A percentile compares a stretch with the other conserved stretches of the same genome.
Conservation (phyloP, 768 basidiomycete genomes). For the Tulasnella calospora region DNA sequence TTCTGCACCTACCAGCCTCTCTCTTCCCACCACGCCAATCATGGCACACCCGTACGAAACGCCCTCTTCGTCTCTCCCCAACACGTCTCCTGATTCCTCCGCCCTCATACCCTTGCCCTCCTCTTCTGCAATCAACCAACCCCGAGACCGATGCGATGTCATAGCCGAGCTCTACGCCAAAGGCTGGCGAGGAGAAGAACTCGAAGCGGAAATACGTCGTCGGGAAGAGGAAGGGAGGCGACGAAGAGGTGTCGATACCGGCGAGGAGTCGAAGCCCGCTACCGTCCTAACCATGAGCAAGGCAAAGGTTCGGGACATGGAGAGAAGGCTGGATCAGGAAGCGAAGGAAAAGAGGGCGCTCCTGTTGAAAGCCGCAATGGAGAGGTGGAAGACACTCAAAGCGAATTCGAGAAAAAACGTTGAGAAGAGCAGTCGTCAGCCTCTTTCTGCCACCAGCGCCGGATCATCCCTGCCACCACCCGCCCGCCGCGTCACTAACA, state of each 20-base stretch:
- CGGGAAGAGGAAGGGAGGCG: constrained; percentile 13
- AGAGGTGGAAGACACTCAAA: not conserved
- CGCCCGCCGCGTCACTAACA: too few species aligned
- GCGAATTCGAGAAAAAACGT: not conserved
- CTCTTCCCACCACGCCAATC: not conserved
- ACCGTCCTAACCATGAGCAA: not conserved
- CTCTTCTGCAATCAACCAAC: not conserved
- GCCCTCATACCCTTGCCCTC: not conserved
- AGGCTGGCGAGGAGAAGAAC: constrained; percentile 6
- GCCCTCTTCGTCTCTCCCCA: not conserved
- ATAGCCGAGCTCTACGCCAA: constrained; percentile 21
- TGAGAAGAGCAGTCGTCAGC: not conserved
- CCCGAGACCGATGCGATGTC: constrained; percentile 17
- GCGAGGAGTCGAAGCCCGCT: not conserved
- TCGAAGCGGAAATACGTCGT: constrained; percentile 7
- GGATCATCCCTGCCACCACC: not conserved
- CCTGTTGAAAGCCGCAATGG: not conserved
- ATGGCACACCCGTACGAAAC: not conserved
- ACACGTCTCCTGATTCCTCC: not conserved
- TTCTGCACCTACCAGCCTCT: not conserved
- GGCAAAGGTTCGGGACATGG: not conserved
- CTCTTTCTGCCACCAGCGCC: not conserved
- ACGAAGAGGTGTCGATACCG: not conserved
- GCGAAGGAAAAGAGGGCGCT: not conserved
- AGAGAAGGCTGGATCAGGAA: not conserved